These are phyloP conservation scores for Russula dissimulans DNA, from an alignment of 768 basidiomycete genomes.

Conservation along the genomic window DNA sequence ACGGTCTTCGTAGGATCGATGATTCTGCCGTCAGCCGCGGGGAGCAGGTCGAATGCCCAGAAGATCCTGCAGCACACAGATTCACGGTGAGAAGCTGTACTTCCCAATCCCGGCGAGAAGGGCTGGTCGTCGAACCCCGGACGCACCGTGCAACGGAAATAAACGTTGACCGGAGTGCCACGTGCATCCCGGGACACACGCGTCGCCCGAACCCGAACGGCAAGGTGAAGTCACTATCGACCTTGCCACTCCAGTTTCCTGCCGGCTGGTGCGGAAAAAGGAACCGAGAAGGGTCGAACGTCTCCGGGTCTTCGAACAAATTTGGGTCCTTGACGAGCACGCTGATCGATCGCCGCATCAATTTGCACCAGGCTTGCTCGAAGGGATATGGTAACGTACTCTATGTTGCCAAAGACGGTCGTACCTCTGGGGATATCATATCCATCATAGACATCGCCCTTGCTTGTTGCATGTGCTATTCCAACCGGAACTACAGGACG, in stretches of 20 bases:
- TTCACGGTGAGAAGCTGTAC: background rate
- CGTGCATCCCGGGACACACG: conserved; percentile 19
- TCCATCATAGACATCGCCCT: background rate
- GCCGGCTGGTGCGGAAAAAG: conserved; percentile 2
- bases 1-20: background rate
- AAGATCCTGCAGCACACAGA: conserved; percentile 1
- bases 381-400: background rate
- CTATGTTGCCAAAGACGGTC: conserved; percentile 5
- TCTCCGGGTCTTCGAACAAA: conserved; percentile 20
- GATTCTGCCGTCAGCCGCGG: background rate
- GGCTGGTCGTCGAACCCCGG: no score
- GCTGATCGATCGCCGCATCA: background rate
- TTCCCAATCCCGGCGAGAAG: background rate
- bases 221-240: conserved; percentile 13
- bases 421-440: conserved; percentile 9
- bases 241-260: conserved; percentile 4
- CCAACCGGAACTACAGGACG: conserved; percentile 4
- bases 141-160: conserved; percentile 14
- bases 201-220: conserved; percentile 23
- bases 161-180: conserved; percentile 16
- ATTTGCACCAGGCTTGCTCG: background rate
- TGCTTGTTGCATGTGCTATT: conserved; percentile 6
- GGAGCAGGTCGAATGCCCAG: conserved; percentile 20
- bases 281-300: conserved; percentile 23
- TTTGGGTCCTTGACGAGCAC: conserved; percentile 17